These are phyloP conservation scores for Yamagishiella unicocca DNA, from an alignment of 139 green algal species.

Conservation along the genomic window DNA sequence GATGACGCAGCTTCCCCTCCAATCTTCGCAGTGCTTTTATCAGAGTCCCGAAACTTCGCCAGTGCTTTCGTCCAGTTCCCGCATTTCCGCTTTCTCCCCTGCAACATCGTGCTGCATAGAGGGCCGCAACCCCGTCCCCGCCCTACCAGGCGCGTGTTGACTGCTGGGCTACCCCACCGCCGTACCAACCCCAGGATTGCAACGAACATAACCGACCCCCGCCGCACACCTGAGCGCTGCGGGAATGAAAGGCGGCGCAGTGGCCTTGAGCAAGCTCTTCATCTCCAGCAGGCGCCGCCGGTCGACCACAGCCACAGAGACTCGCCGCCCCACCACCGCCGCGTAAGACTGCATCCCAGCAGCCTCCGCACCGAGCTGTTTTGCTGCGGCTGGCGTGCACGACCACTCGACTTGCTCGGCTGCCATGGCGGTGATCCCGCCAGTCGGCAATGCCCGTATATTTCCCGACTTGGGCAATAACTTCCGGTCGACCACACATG, in stretches of 20 bases:
- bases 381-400: too few species aligned
- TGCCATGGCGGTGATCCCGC: too few species aligned
- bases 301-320: conserved; percentile 14
- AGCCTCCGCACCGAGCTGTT: neutral
- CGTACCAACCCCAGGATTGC: neutral
- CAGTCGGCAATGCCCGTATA: neutral
- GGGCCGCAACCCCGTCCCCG: too few species aligned
- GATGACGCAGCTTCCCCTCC: too few species aligned
- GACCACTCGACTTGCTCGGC: too few species aligned
- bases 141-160: too few species aligned
- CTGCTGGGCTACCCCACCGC: too few species aligned
- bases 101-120: too few species aligned
- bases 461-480: neutral
- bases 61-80: too few species aligned
- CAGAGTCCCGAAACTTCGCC: too few species aligned
- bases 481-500: neutral
- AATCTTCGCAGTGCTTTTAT: too few species aligned
- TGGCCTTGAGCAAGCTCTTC: neutral
- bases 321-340: neutral
- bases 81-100: too few species aligned
- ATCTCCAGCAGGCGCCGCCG: neutral
- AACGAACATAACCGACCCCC: neutral
- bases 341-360: neutral
- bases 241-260: conserved; percentile 21
- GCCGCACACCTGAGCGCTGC: conserved; percentile 5